Evolutionary conservation across 148 eudicot genomes (phyloP).

Genomic region (Camellia lanceoleosa): DNA sequence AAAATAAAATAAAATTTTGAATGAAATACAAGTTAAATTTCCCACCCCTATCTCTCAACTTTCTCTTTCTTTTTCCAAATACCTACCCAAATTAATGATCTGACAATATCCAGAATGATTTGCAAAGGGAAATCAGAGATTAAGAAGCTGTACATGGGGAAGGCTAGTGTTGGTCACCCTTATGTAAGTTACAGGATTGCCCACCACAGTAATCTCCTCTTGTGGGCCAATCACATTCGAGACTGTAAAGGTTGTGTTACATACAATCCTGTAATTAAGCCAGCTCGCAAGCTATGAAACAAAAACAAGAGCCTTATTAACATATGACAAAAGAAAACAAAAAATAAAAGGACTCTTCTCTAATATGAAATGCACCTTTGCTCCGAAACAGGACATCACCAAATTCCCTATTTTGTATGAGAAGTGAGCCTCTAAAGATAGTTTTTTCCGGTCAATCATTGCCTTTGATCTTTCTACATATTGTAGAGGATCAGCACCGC

Average conservation of each 20-base stretch:
- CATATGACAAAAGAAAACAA: neutral
- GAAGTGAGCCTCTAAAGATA: slow-evolving; percentile 49
- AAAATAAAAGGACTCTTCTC: neutral
- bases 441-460: slow-evolving; percentile 62
- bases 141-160: slow-evolving; percentile 47
- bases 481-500: slow-evolving; percentile 36
- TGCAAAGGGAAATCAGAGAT: slow-evolving; percentile 20
- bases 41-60: no score
- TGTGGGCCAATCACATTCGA: slow-evolving; percentile 63
- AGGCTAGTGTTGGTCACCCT: slow-evolving; percentile 38
- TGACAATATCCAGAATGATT: neutral
- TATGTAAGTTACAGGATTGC: slow-evolving; percentile 47
- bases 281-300: slow-evolving; percentile 33
- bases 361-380: slow-evolving; percentile 38
- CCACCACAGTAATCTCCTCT: slow-evolving; percentile 41
- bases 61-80: no score
- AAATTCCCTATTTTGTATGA: slow-evolving; percentile 42
- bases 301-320: neutral
- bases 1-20: no score
- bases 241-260: slow-evolving; percentile 54
- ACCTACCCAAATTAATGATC: no score
- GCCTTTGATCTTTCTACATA: slow-evolving; percentile 50
- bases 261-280: slow-evolving; percentile 41
- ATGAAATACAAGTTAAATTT: no score
- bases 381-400: slow-evolving; percentile 46